Conservation (phyloP, 345 rosid genomes). For the Boechera retrofracta region DNA sequence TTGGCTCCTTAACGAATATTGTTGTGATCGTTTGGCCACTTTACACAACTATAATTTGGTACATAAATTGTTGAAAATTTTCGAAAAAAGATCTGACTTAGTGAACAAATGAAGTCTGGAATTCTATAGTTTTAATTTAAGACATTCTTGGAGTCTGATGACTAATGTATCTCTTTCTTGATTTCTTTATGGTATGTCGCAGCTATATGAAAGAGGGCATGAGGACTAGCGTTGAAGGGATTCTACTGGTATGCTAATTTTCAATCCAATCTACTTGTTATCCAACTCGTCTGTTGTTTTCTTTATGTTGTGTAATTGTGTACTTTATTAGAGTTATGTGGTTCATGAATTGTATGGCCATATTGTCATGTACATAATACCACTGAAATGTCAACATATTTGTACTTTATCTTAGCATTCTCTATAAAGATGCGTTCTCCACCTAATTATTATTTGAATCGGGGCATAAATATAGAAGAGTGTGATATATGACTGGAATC, state of each 20-base stretch:
- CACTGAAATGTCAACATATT: background rate
- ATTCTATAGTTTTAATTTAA: background rate
- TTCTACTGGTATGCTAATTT: conserved; percentile 71
- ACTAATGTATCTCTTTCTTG: conserved; percentile 27
- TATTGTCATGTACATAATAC: background rate
- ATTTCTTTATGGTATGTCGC: conserved; percentile 35
- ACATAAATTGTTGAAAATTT: background rate
- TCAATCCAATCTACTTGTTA: background rate
- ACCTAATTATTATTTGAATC: background rate
- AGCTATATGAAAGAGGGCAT: conserved; percentile 98
- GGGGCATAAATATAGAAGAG: background rate
- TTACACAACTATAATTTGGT: background rate
- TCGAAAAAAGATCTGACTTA: background rate
- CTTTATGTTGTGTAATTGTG: background rate
- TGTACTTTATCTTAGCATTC: background rate
- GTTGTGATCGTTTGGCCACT: background rate
- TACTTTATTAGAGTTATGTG: background rate
- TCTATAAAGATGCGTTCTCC: conserved; percentile 5
- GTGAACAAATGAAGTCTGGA: conserved; percentile 4
- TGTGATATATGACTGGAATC: background rate
- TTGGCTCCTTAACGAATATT: background rate
- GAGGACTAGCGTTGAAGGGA: conserved; percentile 95
- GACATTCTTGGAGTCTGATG: background rate
- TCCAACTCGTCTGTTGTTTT: conserved; percentile 3
- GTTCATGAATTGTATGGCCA: conserved; percentile 12